Conservation (phyloP, 441 rosid genomes). For the Gossypium schwendimanii region DNA sequence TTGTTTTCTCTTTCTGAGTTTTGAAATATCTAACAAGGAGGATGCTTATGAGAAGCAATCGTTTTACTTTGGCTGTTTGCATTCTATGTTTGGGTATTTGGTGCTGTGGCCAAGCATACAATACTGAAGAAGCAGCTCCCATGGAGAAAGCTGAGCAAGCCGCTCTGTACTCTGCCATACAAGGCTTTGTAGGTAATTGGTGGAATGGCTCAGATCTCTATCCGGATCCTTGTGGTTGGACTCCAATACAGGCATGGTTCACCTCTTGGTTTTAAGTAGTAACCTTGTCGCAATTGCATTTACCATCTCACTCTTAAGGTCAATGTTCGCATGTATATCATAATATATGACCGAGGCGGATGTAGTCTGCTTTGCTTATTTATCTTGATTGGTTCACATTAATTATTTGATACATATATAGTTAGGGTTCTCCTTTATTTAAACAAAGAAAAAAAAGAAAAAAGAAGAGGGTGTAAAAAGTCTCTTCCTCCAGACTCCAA, state of each 20-base stretch:
- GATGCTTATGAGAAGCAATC: slow-evolving; percentile 14
- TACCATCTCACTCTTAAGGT: slow-evolving; percentile 20
- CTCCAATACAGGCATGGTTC: slow-evolving; percentile 75
- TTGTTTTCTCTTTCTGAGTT: not conserved
- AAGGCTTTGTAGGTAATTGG: slow-evolving; percentile 78
- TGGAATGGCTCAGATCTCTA: slow-evolving; percentile 90
- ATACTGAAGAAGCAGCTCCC: slow-evolving; percentile 46
- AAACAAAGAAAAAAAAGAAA: not conserved
- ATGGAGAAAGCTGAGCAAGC: slow-evolving; percentile 69
- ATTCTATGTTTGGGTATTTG: slow-evolving; percentile 29
- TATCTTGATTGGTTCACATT: not conserved
- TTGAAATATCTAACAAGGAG: slow-evolving; percentile 16
- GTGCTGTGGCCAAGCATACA: slow-evolving; percentile 38
- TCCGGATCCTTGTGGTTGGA: slow-evolving; percentile 98
- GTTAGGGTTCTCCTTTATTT: not conserved
- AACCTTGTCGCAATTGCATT: not conserved
- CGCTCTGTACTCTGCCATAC: slow-evolving; percentile 63
- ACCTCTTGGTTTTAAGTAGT: not conserved
- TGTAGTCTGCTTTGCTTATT: too few species aligned
- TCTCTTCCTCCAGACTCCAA: not conserved
- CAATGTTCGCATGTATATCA: not conserved
- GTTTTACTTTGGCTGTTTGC: slow-evolving; percentile 26
- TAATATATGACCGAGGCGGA: not conserved
- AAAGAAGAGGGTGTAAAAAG: not conserved
- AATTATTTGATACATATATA: not conserved